A percentile compares a stretch with the other conserved stretches of the same genome.
Conservation (phyloP, 192 early-diverging fungal genomes). For the Cladochytrium replicatum region DNA sequence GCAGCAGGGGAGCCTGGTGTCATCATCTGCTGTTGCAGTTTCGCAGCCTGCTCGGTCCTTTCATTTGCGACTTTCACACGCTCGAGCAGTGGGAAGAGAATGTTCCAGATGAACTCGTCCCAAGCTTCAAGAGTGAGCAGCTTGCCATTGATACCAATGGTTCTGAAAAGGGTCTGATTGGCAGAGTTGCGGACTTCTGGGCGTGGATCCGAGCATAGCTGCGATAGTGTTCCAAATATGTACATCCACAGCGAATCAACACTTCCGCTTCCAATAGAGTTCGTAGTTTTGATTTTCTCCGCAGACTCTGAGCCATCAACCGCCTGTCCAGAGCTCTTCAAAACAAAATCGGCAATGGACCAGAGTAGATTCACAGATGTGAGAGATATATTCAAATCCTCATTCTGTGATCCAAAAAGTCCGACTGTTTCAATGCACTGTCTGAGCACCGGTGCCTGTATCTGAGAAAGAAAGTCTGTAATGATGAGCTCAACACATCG, state of each 20-base stretch:
- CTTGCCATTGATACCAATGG: constrained; percentile 79
- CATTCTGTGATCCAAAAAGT: constrained; percentile 68
- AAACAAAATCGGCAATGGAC: constrained; percentile 84
- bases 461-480: constrained; percentile 79
- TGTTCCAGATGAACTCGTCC: constrained; percentile 77
- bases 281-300: neutral
- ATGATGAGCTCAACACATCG: constrained; percentile 90
- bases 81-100: constrained; percentile 74
- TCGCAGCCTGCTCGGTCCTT: constrained; percentile 6
- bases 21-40: neutral
- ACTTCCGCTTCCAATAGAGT: constrained; percentile 8
- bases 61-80: constrained; percentile 49
- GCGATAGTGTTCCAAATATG: constrained; percentile 70
- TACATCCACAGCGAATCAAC: constrained; percentile 79
- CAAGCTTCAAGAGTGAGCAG: constrained; percentile 62
- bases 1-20: neutral
- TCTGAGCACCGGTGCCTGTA: constrained; percentile 63
- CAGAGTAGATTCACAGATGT: constrained; percentile 87
- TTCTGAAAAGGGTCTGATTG: constrained; percentile 89
- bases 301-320: neutral
- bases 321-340: constrained; percentile 45
- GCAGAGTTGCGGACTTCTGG: constrained; percentile 91
- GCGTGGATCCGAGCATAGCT: constrained; percentile 71
- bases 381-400: constrained; percentile 90
- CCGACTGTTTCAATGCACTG: constrained; percentile 74